Base-by-base conservation (phyloP, 116 monocot genomes). In the Dioscorea cayenensis region DNA sequence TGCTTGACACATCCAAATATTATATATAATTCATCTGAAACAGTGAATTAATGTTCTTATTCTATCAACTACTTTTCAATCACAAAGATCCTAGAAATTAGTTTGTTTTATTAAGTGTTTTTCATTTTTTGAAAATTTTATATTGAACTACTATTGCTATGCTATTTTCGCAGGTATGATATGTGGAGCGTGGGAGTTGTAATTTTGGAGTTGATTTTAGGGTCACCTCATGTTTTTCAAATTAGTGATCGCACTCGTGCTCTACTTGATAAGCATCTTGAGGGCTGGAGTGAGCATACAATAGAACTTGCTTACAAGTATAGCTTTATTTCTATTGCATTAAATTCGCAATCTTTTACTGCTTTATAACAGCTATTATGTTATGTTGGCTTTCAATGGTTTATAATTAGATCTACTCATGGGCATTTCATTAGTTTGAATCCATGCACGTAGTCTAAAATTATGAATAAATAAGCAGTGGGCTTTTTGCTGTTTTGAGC, bases 151-250 rank as follows among this genome's bases (percentile, higher is more conserved):
- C 4, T 55, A 72, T 38, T 29, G 20, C 49, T n/a, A 75, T 43
- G 32, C 12, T 1, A 22, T 36, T 20, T 78, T 76, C 37, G 11
- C 73, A 95, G 95, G 84, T 95, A 95, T 78, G 95, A 95, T 69
- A 87, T 91, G 83, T 95, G 95, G 95, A 95, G 95, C 71, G 91
- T 89, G 18, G 95, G 95, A 66, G 95, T 95, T 38, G 77, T 95
- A 48, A 91, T 95, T 70, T 71, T 95, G 73, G 95, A 95, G 83
- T 83, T 95, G 75, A 89, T 95, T 48, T 58, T 88, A 72, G 95
- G 95, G 71, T 81, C 95, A 17, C 89, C 91, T 35, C 80, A 95
- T 80, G 89, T 91, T 77, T 95, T 95, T 50, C 80, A 91, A 81
- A 88, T 91, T 60, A 83, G 77, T 72, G 81, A 80, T 61, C 84